phyloP scores from a whole-genome alignment of 805 yeast genomes.

The Komagataella ulmi region DNA sequence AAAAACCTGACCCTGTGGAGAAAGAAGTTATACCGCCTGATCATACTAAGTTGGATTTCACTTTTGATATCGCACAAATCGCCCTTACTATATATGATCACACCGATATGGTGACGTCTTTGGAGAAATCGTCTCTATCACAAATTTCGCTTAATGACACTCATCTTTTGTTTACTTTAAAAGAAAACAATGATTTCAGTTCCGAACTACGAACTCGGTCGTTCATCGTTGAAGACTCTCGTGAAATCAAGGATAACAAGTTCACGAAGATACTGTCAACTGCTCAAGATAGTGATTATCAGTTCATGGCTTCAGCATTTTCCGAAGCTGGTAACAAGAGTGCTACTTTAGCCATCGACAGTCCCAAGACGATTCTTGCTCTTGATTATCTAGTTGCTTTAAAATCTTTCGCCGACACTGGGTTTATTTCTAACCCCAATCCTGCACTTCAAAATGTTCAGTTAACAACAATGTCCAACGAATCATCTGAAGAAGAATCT shows the following conservation, averaged over 20 bases:
- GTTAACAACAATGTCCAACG: not conserved
- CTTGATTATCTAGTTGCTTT: slow-evolving; percentile 76
- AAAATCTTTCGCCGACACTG: slow-evolving; percentile 39
- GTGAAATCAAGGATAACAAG: slow-evolving; percentile 47
- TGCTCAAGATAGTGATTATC: slow-evolving; percentile 46
- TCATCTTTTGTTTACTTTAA: slow-evolving; percentile 35
- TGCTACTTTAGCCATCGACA: slow-evolving; percentile 54
- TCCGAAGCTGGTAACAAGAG: slow-evolving; percentile 30
- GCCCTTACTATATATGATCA: slow-evolving; percentile 47
- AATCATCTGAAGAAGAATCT: not conserved
- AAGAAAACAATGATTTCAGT: slow-evolving; percentile 37
- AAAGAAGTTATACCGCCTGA: slow-evolving; percentile 6
- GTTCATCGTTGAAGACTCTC: slow-evolving; percentile 64
- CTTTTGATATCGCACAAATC: slow-evolving; percentile 47
- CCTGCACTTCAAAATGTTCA: not conserved
- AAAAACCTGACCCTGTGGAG: slow-evolving; percentile 3
- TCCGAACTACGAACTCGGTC: slow-evolving; percentile 57
- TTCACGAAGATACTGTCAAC: slow-evolving; percentile 77
- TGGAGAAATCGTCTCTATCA: slow-evolving; percentile 34
- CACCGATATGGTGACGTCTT: slow-evolving; percentile 22
- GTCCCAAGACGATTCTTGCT: slow-evolving; percentile 72
- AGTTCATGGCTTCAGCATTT: slow-evolving; percentile 45
- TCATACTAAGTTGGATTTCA: slow-evolving; percentile 26
- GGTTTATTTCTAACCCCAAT: not conserved
- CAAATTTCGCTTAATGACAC: slow-evolving; percentile 47